Evolutionary conservation across 2,329 filamentous ascomycete species (phyloP).

Genomic region (Onygena corvina): DNA sequence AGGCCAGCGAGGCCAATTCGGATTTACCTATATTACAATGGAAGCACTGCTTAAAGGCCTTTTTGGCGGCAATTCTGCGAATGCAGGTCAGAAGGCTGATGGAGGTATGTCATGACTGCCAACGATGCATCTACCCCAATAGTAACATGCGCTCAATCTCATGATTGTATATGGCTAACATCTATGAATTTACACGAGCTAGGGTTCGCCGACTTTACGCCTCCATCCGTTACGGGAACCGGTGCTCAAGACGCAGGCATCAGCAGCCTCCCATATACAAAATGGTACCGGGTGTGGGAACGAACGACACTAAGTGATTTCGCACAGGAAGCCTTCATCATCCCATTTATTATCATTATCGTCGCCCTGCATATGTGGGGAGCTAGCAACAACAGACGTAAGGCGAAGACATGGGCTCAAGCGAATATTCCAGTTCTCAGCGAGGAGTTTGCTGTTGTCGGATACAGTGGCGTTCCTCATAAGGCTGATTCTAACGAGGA

Average conservation of each 20-base stretch:
- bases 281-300: conserved; percentile 96
- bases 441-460: conserved; percentile 76
- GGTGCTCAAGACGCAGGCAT: conserved; percentile 35
- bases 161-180: neutral
- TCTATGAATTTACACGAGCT: neutral
- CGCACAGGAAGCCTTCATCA: conserved; percentile 69
- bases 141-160: neutral
- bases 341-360: conserved; percentile 61
- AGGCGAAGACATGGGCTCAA: conserved; percentile 67
- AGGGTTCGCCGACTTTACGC: conserved; percentile 15
- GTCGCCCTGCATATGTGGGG: conserved; percentile 72
- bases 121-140: neutral
- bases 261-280: conserved; percentile 59
- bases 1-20: neutral
- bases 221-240: conserved; percentile 18
- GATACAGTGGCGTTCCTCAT: conserved; percentile 52
- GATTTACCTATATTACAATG: neutral
- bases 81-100: neutral
- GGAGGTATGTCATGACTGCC: neutral
- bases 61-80: neutral
- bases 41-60: neutral
- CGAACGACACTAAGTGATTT: conserved; percentile 75
- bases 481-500: conserved; percentile 13
- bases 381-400: conserved; percentile 63
- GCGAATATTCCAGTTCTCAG: conserved; percentile 60